Percentiles rank a stretch among this genome's conserved stretches.
Conservation (phyloP, 2,329 filamentous ascomycete genomes). For the Colletotrichum cereale region DNA sequence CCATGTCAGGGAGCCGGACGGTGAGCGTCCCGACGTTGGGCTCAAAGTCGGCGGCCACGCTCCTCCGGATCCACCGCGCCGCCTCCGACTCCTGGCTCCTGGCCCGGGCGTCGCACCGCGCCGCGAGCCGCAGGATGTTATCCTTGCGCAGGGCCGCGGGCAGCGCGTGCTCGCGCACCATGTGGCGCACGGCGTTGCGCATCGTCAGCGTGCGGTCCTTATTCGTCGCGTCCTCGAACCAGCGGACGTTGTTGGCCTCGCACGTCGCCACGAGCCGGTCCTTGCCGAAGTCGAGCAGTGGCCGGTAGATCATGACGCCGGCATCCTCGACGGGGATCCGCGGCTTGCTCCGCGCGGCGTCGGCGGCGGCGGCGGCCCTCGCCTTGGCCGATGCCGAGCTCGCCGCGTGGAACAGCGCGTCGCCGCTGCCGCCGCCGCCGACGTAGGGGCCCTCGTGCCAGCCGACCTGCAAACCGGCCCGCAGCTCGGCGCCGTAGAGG, state of each 20-base stretch:
- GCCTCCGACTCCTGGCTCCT: constrained; percentile 64
- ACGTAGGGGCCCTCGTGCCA: constrained; percentile 40
- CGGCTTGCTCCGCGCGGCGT: constrained; percentile 7
- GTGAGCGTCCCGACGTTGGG: constrained; percentile 62
- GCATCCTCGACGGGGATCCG: constrained; percentile 68
- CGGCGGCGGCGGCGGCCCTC: constrained; percentile 32
- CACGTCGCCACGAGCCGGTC: constrained; percentile 81
- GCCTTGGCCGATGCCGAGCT: constrained; percentile 37
- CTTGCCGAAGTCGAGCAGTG: constrained; percentile 79
- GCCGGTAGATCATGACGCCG: constrained; percentile 76
- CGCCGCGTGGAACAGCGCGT: constrained; percentile 29
- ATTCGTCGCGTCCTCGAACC: constrained; percentile 91
- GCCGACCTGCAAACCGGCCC: constrained; percentile 30
- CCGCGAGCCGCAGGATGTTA: constrained; percentile 72
- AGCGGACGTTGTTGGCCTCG: constrained; percentile 72
- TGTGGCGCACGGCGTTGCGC: constrained; percentile 83
- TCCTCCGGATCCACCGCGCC: constrained; percentile 63
- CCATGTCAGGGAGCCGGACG: constrained; percentile 58
- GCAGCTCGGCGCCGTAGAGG: constrained; percentile 43
- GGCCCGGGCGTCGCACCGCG: constrained; percentile 60
- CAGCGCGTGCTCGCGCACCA: constrained; percentile 70
- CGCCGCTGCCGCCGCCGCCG: constrained; percentile 42
- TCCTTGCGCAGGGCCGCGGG: constrained; percentile 78
- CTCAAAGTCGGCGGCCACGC: constrained; percentile 61
- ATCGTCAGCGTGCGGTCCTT: constrained; percentile 79